These are phyloP conservation scores for Didymellaceae sp. DNA, from an alignment of 2,329 filamentous ascomycete species.

Conservation along the genomic window DNA sequence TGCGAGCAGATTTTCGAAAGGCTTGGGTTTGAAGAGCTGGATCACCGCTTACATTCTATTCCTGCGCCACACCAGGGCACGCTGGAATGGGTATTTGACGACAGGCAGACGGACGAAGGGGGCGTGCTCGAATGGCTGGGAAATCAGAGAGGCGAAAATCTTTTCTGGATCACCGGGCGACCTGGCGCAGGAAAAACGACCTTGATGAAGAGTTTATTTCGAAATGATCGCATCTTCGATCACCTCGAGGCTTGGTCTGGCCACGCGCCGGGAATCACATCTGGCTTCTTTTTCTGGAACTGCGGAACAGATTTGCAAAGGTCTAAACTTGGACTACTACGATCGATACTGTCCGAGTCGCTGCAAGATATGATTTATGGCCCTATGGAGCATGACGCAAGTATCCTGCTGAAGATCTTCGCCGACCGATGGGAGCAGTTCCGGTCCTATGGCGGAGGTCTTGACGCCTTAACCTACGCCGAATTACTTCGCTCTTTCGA, in stretches of 20 bases:
- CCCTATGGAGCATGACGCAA: slow-evolving; percentile 33
- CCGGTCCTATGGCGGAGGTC: slow-evolving; percentile 35
- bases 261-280: slow-evolving; percentile 37
- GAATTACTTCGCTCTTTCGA: slow-evolving; percentile 36
- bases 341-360: slow-evolving; percentile 39
- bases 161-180: slow-evolving; percentile 46
- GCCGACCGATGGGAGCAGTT: slow-evolving; percentile 40
- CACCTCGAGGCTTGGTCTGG: slow-evolving; percentile 41
- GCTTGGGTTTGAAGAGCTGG: slow-evolving; percentile 32
- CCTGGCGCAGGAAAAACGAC: slow-evolving; percentile 58
- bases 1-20: slow-evolving; percentile 29
- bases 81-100: slow-evolving; percentile 36
- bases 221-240: slow-evolving; percentile 33
- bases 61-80: slow-evolving; percentile 26
- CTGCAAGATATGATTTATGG: slow-evolving; percentile 44
- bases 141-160: slow-evolving; percentile 30
- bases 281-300: slow-evolving; percentile 57
- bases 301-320: slow-evolving; percentile 38
- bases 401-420: slow-evolving; percentile 35
- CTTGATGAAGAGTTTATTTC: slow-evolving; percentile 50
- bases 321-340: slow-evolving; percentile 31
- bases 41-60: slow-evolving; percentile 35
- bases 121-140: slow-evolving; percentile 39
- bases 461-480: slow-evolving; percentile 27
- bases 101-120: slow-evolving; percentile 19